Conservation (phyloP, 2,329 filamentous ascomycete genomes). For the Colletotrichum sp. region DNA sequence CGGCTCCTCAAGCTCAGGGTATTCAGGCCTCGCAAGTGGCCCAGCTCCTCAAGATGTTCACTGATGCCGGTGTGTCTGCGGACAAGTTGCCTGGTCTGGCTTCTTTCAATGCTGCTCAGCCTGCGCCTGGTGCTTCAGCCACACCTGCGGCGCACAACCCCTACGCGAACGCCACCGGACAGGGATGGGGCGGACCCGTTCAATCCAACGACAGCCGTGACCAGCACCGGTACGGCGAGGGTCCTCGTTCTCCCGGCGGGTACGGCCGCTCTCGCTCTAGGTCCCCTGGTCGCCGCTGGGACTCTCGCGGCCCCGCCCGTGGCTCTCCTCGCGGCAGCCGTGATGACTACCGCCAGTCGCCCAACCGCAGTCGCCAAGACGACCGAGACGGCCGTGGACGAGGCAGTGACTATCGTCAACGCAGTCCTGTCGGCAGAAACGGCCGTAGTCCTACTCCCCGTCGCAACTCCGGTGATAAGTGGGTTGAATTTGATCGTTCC, state of each 20-base stretch:
- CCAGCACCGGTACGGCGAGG: constrained; percentile 57
- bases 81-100: constrained; percentile 74
- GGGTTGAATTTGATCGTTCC: constrained; percentile 77
- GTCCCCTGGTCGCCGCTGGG: constrained; percentile 79
- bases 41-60: constrained; percentile 75
- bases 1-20: constrained; percentile 52
- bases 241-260: constrained; percentile 66
- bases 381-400: constrained; percentile 55
- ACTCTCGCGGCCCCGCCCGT: constrained; percentile 49
- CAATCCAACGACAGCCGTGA: constrained; percentile 58
- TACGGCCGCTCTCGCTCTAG: constrained; percentile 75
- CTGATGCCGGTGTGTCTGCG: constrained; percentile 76
- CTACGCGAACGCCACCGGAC: not conserved
- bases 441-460: constrained; percentile 64
- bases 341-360: constrained; percentile 73
- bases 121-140: constrained; percentile 45
- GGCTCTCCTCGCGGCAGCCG: constrained; percentile 66
- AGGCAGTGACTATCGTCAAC: constrained; percentile 80
- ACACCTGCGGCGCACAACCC: constrained; percentile 14
- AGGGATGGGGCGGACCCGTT: constrained; percentile 32
- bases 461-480: constrained; percentile 59
- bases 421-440: constrained; percentile 75
- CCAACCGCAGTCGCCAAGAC: constrained; percentile 63
- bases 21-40: constrained; percentile 68
- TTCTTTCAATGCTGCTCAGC: constrained; percentile 46